phyloP scores from a whole-genome alignment of 2,329 filamentous ascomycete species.

The Coniochaeta sp. region DNA sequence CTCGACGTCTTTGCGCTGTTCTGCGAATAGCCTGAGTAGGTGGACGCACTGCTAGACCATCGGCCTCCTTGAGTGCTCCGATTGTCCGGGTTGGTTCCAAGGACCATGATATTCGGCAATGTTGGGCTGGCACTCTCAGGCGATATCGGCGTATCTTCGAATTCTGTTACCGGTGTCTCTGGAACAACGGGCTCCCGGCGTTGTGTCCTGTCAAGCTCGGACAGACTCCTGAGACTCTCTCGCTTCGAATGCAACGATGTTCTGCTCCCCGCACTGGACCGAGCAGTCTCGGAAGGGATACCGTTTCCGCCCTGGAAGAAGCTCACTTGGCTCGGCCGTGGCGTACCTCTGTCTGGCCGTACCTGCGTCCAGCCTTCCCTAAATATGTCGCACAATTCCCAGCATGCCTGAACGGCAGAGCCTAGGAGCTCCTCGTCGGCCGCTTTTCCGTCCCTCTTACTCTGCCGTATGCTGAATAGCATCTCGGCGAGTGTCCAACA shows the following conservation, averaged over 20 bases:
- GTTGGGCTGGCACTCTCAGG: conserved; percentile 68
- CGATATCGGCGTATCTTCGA: conserved; percentile 82
- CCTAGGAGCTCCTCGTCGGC: conserved; percentile 79
- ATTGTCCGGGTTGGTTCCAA: conserved; percentile 59
- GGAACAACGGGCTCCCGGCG: conserved; percentile 48
- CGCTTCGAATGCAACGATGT: conserved; percentile 43
- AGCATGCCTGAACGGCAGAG: conserved; percentile 86
- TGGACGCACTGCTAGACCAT: conserved; percentile 78
- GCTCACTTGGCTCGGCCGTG: conserved; percentile 68
- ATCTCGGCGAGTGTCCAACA: conserved; percentile 91
- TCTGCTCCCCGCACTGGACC: conserved; percentile 33
- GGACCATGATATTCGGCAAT: conserved; percentile 80
- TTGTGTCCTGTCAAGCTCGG: conserved; percentile 38
- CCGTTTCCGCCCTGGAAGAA: conserved; percentile 52
- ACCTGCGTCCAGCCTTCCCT: conserved; percentile 87
- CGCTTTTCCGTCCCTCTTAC: conserved; percentile 62
- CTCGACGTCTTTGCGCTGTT: conserved; percentile 58
- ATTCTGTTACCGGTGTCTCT: conserved; percentile 91
- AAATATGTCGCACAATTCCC: conserved; percentile 91
- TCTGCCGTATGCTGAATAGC: conserved; percentile 85
- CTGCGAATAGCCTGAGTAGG: conserved; percentile 73
- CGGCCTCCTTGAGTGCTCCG: conserved; percentile 43
- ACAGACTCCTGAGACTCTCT: conserved; percentile 42
- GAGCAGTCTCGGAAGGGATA: conserved; percentile 24
- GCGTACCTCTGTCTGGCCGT: conserved; percentile 77